Conservation (phyloP, 2,329 filamentous ascomycete genomes). For the Aspergillus vadensis region DNA sequence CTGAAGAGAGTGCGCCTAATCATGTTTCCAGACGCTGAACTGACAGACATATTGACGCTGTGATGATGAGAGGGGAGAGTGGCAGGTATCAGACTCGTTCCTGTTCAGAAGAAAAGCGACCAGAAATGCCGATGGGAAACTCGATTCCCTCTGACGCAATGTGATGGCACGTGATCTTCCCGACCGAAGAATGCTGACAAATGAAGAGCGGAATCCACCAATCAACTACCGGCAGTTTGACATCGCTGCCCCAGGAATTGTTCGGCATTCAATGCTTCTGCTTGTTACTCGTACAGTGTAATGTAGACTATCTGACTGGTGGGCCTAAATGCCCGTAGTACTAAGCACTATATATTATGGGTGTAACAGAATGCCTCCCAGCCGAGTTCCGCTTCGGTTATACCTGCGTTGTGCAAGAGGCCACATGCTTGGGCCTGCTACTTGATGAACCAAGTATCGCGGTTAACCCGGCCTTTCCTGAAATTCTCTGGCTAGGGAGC, state of each 20-base stretch:
- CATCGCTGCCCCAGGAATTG: conserved; percentile 5
- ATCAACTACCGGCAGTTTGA: conserved; percentile 25
- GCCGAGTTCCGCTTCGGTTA: neutral
- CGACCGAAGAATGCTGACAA: conserved; percentile 28
- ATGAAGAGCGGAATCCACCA: conserved; percentile 23
- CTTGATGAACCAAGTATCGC: neutral
- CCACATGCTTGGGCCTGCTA: neutral
- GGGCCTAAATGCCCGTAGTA: neutral
- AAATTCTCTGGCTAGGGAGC: no score
- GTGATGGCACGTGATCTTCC: conserved; percentile 26
- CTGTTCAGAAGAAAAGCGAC: neutral
- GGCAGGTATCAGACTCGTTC: neutral
- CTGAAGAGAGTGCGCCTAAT: conserved; percentile 33
- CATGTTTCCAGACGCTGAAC: conserved; percentile 35
- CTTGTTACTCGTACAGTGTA: neutral
- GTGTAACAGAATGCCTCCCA: neutral
- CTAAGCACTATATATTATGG: neutral
- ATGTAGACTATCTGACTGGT: neutral
- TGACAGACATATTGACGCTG: conserved; percentile 34
- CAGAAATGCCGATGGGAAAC: neutral
- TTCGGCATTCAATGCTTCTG: neutral
- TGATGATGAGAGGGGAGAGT: neutral
- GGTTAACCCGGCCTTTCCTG: neutral
- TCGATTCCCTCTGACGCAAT: conserved; percentile 37
- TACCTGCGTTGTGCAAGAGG: neutral